Conservation (phyloP, 768 basidiomycete genomes). For the Termitomyces sp. region DNA sequence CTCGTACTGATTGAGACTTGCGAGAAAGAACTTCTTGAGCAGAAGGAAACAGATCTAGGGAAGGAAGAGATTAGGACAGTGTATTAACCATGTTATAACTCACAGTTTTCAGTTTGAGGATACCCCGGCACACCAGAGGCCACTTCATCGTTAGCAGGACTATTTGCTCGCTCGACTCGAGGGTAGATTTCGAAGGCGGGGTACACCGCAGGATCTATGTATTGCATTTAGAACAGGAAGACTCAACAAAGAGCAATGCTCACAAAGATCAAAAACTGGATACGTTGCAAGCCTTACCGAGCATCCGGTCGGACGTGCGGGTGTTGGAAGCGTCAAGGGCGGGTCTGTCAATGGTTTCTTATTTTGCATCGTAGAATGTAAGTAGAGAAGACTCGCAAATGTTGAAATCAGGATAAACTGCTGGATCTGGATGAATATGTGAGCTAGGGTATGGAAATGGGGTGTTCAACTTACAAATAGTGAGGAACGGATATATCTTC, state of each 20-base stretch:
- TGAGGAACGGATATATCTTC: slow-evolving; percentile 5
- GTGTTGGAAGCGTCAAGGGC: neutral
- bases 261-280: slow-evolving; percentile 12
- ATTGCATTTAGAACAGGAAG: neutral
- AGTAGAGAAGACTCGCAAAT: slow-evolving; percentile 14
- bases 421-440: slow-evolving; percentile 24
- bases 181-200: slow-evolving; percentile 37
- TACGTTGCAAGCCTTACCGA: neutral
- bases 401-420: slow-evolving; percentile 27
- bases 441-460: neutral
- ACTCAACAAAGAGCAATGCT: neutral
- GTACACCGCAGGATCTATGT: slow-evolving; percentile 28
- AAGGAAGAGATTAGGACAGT: neutral
- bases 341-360: neutral
- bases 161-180: neutral
- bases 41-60: neutral
- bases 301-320: neutral
- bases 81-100: neutral
- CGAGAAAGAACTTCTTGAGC: neutral
- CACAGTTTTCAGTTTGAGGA: slow-evolving; percentile 6
- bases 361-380: neutral
- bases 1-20: neutral
- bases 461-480: slow-evolving; percentile 2
- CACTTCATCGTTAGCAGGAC: neutral
- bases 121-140: neutral